phyloP scores from a whole-genome alignment of 2,329 filamentous ascomycete species.

The Dactylonectria macrodidyma region DNA sequence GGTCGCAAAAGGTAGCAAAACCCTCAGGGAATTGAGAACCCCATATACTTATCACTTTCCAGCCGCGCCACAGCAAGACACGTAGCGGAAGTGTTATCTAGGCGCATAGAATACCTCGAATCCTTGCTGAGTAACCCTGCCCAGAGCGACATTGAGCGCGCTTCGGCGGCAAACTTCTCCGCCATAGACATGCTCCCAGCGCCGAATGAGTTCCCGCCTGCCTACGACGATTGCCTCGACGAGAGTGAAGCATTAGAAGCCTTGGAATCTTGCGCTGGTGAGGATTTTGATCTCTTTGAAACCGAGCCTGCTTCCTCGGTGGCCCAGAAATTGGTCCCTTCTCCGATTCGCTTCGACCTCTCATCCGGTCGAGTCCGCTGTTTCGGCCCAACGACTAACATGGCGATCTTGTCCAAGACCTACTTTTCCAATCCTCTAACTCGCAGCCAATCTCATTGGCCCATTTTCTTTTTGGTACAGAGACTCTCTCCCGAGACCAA shows the following conservation, averaged over 20 bases:
- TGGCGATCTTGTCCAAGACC: not conserved
- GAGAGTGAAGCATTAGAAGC: not conserved
- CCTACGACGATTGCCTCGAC: not conserved
- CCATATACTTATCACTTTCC: not conserved
- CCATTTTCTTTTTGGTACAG: not conserved
- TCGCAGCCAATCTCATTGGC: not conserved
- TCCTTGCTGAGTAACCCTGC: not conserved
- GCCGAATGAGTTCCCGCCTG: not conserved
- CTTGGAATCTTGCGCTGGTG: not conserved
- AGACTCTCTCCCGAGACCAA: constrained; percentile 1
- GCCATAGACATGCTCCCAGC: not conserved
- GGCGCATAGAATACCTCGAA: not conserved
- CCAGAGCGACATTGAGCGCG: not conserved
- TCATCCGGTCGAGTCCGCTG: not conserved
- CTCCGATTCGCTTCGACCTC: not conserved
- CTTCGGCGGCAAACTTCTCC: not conserved
- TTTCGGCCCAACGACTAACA: not conserved
- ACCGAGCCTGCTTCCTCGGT: not conserved
- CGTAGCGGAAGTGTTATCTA: not conserved
- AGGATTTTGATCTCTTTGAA: not conserved
- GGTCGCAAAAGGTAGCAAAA: not conserved
- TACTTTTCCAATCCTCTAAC: not conserved
- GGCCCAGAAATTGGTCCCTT: not conserved
- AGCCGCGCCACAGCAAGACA: not conserved
- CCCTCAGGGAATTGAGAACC: not conserved